A percentile compares a stretch with the other conserved stretches of the same genome.
These are phyloP conservation scores for Angophora floribunda DNA, from an alignment of 345 rosid species.

Conservation along the genomic window DNA sequence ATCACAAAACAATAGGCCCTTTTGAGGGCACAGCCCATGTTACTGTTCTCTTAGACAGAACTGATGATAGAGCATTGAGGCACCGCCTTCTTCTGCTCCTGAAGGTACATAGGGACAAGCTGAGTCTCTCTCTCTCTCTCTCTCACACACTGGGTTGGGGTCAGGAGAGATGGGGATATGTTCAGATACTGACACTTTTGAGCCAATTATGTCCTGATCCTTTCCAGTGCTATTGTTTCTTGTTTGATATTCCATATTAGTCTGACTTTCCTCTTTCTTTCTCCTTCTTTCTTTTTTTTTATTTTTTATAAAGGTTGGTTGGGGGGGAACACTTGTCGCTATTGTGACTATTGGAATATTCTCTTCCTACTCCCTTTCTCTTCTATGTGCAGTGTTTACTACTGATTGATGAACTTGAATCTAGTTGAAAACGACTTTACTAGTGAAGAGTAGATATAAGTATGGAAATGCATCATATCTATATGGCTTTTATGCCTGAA, in stretches of 20 bases:
- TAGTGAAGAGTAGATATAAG: not conserved
- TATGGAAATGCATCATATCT: not conserved
- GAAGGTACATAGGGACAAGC: slow-evolving; percentile 41
- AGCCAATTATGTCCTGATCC: not conserved
- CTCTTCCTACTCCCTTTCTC: not conserved
- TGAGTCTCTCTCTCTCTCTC: not conserved
- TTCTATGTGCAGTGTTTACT: not conserved
- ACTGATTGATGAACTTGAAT: not conserved
- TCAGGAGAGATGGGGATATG: not conserved
- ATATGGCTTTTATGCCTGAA: not conserved
- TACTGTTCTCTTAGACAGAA: slow-evolving; percentile 92
- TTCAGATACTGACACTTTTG: not conserved
- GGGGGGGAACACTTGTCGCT: not conserved
- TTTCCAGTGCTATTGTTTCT: not conserved
- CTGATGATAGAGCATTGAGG: slow-evolving; percentile 95
- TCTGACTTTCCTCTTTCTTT: not conserved
- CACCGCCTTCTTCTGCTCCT: slow-evolving; percentile 89
- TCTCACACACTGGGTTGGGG: not conserved
- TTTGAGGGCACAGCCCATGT: slow-evolving; percentile 97
- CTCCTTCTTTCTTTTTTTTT: too few relatives aligned
- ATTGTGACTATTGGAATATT: not conserved
- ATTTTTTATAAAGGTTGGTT: not conserved
- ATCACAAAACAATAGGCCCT: slow-evolving; percentile 67
- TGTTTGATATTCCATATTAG: not conserved
- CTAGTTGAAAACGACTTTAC: not conserved